A percentile compares a stretch with the other conserved stretches of the same genome.
Conservation (phyloP, 176 grass and related monocot species). For the Miscanthus lutarioriparius region DNA sequence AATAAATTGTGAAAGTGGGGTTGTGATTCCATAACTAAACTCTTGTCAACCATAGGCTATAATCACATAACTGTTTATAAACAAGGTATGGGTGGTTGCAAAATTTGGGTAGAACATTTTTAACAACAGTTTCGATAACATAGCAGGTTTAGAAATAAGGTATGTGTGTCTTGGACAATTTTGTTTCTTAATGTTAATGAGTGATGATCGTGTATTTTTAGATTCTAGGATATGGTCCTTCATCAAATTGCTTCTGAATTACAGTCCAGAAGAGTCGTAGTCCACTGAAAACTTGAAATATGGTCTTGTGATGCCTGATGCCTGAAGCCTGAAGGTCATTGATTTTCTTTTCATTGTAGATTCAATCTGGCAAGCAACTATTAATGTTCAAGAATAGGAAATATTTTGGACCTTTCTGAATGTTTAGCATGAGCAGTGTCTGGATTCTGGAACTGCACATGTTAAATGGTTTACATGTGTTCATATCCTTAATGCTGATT, state of each 20-base stretch:
- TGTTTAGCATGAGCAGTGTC: background rate
- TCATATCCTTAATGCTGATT: background rate
- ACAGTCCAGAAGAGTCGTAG: conserved; percentile 1
- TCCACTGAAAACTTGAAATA: background rate
- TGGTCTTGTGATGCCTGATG: conserved; percentile 23
- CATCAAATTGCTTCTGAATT: background rate
- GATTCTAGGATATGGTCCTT: background rate
- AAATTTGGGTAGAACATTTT: background rate
- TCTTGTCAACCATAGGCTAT: background rate
- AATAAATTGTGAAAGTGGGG: background rate
- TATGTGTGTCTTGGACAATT: background rate
- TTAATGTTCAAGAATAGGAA: conserved; percentile 17
- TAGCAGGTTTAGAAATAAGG: background rate
- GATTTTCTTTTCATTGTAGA: background rate
- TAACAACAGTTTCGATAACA: background rate
- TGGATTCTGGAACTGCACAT: background rate
- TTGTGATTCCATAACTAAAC: background rate
- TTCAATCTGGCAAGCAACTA: background rate
- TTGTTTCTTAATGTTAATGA: background rate
- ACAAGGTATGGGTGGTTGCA: background rate
- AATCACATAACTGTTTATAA: background rate
- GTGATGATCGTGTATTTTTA: background rate
- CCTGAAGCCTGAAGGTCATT: background rate
- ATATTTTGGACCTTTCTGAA: background rate
- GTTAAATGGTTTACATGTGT: conserved; percentile 16